Percentiles rank a stretch among this genome's conserved stretches.
These are phyloP conservation scores for Amauroascus verrucosus DNA, from an alignment of 2,329 filamentous ascomycete species.

Conservation along the genomic window DNA sequence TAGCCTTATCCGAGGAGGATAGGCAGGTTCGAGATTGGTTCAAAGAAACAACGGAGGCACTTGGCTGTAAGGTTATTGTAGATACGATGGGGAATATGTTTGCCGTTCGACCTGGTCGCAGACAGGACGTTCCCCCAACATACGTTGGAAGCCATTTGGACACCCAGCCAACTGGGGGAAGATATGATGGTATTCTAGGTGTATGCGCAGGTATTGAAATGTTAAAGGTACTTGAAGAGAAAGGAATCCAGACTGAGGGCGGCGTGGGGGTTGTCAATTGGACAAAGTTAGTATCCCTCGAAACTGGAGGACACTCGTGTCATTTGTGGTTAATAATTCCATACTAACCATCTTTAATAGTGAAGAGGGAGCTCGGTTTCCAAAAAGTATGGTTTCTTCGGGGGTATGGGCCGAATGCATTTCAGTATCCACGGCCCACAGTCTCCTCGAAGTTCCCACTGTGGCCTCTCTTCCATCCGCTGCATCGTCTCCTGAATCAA, in stretches of 20 bases:
- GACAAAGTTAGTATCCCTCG: constrained; percentile 49
- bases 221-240: constrained; percentile 56
- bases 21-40: constrained; percentile 69
- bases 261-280: constrained; percentile 67
- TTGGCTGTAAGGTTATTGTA: constrained; percentile 58
- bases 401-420: constrained; percentile 68
- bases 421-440: constrained; percentile 51
- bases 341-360: constrained; percentile 29
- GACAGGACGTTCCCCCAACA: constrained; percentile 49
- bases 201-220: constrained; percentile 64
- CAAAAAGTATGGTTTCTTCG: constrained; percentile 61
- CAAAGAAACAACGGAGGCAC: constrained; percentile 47
- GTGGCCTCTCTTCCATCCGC: constrained; percentile 34
- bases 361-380: constrained; percentile 73
- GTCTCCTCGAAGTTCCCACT: constrained; percentile 49
- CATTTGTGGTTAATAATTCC: background rate
- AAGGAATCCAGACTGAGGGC: constrained; percentile 56
- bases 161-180: constrained; percentile 39
- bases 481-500: constrained; percentile 48
- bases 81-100: constrained; percentile 78
- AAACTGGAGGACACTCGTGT: background rate
- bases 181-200: constrained; percentile 57
- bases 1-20: constrained; percentile 61
- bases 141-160: constrained; percentile 34
- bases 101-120: constrained; percentile 55